These are phyloP conservation scores for Prunus dulcis DNA, from an alignment of 306 rosid species.

Conservation along the genomic window DNA sequence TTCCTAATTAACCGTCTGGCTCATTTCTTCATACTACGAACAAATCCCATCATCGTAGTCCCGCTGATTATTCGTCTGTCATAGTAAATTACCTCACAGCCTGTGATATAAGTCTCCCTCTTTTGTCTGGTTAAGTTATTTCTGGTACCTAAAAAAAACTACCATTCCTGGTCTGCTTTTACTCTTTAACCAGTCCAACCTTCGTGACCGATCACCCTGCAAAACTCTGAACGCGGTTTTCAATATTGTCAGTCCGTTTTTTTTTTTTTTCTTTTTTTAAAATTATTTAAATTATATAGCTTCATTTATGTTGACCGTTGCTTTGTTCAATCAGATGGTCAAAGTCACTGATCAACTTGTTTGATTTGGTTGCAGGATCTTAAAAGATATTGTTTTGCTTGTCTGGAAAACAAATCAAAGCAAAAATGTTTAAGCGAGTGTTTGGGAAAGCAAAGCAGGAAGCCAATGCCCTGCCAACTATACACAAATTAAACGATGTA, in stretches of 20 bases:
- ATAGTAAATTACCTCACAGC: not conserved
- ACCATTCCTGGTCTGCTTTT: not conserved
- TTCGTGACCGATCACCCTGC: not conserved
- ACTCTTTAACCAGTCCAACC: not conserved
- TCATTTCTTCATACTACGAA: not conserved
- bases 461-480: slow-evolving; percentile 64
- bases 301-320: not conserved
- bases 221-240: not conserved
- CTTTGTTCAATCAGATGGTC: slow-evolving; percentile 1
- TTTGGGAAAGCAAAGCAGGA: slow-evolving; percentile 78
- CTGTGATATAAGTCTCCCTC: not conserved
- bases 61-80: not conserved
- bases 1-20: not conserved
- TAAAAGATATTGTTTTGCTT: not conserved
- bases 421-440: slow-evolving; percentile 65
- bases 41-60: not conserved
- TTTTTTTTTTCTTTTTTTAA: not conserved
- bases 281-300: not conserved
- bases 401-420: slow-evolving; percentile 9
- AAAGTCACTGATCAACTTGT: slow-evolving; percentile 1
- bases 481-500: slow-evolving; percentile 90
- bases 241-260: not conserved
- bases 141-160: not conserved
- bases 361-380: slow-evolving; percentile 8
- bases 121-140: not conserved